A percentile compares a stretch with the other conserved stretches of the same genome.
These are phyloP conservation scores for Pythium apleroticum DNA, from an alignment of 352 stramenopile species.

Conservation along the genomic window DNA sequence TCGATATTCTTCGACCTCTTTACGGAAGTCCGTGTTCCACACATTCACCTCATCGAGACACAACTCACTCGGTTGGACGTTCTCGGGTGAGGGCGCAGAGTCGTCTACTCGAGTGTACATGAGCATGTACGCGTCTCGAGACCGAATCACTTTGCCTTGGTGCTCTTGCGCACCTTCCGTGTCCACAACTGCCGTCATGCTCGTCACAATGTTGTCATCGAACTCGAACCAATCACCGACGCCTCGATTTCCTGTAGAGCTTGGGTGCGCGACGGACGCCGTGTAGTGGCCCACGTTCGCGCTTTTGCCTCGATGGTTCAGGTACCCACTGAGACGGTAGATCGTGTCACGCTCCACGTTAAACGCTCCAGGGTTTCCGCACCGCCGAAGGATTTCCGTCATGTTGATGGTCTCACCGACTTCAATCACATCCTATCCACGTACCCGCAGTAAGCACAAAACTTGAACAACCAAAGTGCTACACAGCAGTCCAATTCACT, in stretches of 20 bases:
- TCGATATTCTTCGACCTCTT: constrained; percentile 47
- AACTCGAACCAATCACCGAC: constrained; percentile 77
- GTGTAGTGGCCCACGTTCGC: constrained; percentile 87
- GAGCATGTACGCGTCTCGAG: constrained; percentile 86
- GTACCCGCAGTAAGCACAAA: background rate
- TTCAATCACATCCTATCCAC: constrained; percentile 76
- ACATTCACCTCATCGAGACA: constrained; percentile 47
- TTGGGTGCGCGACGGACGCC: constrained; percentile 66
- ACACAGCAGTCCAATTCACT: background rate
- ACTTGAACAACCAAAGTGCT: too few relatives aligned
- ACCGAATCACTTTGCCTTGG: constrained; percentile 59
- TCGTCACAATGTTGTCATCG: constrained; percentile 73
- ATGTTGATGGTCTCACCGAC: constrained; percentile 80
- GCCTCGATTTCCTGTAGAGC: constrained; percentile 3
- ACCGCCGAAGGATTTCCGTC: constrained; percentile 53
- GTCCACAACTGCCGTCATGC: constrained; percentile 39
- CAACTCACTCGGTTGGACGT: constrained; percentile 25
- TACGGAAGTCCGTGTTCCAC: constrained; percentile 52
- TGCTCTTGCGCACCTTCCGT: constrained; percentile 44
- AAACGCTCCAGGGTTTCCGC: constrained; percentile 41
- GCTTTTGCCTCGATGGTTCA: constrained; percentile 83
- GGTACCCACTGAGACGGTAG: constrained; percentile 73
- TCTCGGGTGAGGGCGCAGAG: constrained; percentile 1
- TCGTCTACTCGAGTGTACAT: constrained; percentile 64
- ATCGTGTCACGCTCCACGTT: constrained; percentile 39